A percentile compares a stretch with the other conserved stretches of the same genome.
These are phyloP conservation scores for Paramecium octaurelia DNA, from an alignment of 73 alveolate genomes.

Conservation along the genomic window DNA sequence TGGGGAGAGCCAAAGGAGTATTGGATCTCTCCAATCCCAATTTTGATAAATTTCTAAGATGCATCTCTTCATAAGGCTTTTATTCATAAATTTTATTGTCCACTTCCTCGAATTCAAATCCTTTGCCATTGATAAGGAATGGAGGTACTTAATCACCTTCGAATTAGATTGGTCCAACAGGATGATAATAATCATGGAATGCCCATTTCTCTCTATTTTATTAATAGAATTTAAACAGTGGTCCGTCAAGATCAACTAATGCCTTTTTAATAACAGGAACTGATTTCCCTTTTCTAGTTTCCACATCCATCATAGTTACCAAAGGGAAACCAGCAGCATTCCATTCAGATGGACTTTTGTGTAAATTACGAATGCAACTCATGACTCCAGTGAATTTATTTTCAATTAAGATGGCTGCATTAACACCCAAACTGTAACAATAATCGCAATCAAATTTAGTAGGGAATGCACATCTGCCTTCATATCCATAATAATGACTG, in stretches of 20 bases:
- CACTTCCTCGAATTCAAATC: constrained; percentile 28
- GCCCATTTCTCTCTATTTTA: constrained; percentile 37
- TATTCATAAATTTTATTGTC: not conserved
- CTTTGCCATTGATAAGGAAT: constrained; percentile 39
- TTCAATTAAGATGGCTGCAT: constrained; percentile 76
- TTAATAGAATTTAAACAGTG: constrained; percentile 65
- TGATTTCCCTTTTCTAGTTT: constrained; percentile 91
- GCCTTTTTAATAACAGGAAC: constrained; percentile 83
- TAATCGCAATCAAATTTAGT: constrained; percentile 95
- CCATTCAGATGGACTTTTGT: constrained; percentile 73
- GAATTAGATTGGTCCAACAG: constrained; percentile 87
- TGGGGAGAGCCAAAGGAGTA: not conserved
- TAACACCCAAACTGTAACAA: constrained; percentile 94
- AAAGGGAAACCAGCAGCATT: constrained; percentile 86
- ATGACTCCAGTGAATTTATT: constrained; percentile 76
- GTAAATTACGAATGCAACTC: constrained; percentile 68
- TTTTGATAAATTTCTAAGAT: not conserved
- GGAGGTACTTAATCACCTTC: constrained; percentile 62
- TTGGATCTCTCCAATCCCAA: constrained; percentile 1
- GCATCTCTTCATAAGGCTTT: not conserved
- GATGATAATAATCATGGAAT: constrained; percentile 18
- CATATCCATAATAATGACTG: constrained; percentile 95
- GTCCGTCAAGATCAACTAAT: constrained; percentile 83
- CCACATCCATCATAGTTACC: constrained; percentile 78
- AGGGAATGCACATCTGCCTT: constrained; percentile 98